phyloP scores from a whole-genome alignment of 345 rosid species.

The Salix caprea region DNA sequence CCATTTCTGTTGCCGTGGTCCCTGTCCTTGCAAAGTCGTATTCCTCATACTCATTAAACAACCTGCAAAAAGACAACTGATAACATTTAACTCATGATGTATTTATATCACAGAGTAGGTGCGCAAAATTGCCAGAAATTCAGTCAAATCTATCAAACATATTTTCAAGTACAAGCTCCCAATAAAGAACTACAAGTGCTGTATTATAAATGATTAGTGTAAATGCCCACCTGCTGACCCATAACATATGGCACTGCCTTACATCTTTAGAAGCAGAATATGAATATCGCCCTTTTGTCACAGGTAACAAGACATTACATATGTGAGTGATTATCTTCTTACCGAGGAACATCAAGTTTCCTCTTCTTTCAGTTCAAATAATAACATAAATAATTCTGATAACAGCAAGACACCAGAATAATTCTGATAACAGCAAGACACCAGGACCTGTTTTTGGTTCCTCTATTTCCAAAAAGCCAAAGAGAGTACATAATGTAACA shows the following conservation, averaged over 20 bases:
- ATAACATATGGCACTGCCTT: neutral
- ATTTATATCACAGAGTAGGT: neutral
- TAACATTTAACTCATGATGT: neutral
- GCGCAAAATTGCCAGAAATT: neutral
- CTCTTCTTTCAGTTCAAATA: neutral
- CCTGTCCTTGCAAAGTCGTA: conserved; percentile 86
- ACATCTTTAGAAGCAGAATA: neutral
- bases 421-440: neutral
- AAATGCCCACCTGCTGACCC: neutral
- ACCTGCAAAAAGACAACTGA: conserved; percentile 36
- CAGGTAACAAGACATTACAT: neutral
- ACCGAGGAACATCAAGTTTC: neutral
- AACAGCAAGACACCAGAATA: neutral
- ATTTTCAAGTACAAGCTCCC: neutral
- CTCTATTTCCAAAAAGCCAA: neutral
- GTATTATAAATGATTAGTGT: neutral
- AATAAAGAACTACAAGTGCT: neutral
- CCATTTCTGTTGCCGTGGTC: conserved; percentile 69
- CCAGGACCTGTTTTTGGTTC: neutral
- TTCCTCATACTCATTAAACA: conserved; percentile 75
- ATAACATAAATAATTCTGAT: neutral
- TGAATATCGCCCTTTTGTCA: neutral
- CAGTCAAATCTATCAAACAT: neutral
- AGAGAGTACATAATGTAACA: neutral
- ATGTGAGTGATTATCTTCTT: neutral